A percentile compares a stretch with the other conserved stretches of the same genome.
These are phyloP conservation scores for Kodamaea alishanica DNA, from an alignment of 1,139 yeast species.

Conservation along the genomic window DNA sequence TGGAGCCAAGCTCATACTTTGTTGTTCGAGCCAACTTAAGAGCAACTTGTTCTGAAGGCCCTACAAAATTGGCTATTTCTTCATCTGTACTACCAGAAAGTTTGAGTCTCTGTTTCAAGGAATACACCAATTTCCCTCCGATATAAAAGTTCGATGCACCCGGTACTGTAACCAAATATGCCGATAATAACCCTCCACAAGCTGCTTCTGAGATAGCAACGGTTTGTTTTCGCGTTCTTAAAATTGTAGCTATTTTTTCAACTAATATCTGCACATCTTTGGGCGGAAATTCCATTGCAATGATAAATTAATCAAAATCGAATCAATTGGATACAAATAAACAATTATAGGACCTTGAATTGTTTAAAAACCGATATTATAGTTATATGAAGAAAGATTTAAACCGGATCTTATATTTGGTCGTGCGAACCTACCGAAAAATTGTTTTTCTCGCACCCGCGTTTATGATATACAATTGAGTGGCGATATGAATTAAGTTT, in stretches of 20 bases:
- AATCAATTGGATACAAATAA: no score
- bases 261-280: constrained; percentile 49
- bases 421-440: constrained; percentile 6
- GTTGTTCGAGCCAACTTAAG: constrained; percentile 73
- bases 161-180: constrained; percentile 75
- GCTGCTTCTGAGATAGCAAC: constrained; percentile 84
- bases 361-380: no score
- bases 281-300: constrained; percentile 60
- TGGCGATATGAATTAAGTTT: constrained; percentile 7
- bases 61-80: constrained; percentile 70
- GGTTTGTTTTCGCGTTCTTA: constrained; percentile 54
- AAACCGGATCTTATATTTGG: not conserved
- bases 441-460: not conserved
- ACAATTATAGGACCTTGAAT: no score
- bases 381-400: no score
- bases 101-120: constrained; percentile 68
- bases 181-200: constrained; percentile 81
- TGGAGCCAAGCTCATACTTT: constrained; percentile 75
- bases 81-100: constrained; percentile 74
- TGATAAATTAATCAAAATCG: no score
- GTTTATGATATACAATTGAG: constrained; percentile 1
- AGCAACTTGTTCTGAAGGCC: constrained; percentile 78
- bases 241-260: constrained; percentile 51
- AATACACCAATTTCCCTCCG: constrained; percentile 79
- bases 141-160: constrained; percentile 83